phyloP scores from a whole-genome alignment of 2,329 filamentous ascomycete species.

The Colletotrichum sp. region DNA sequence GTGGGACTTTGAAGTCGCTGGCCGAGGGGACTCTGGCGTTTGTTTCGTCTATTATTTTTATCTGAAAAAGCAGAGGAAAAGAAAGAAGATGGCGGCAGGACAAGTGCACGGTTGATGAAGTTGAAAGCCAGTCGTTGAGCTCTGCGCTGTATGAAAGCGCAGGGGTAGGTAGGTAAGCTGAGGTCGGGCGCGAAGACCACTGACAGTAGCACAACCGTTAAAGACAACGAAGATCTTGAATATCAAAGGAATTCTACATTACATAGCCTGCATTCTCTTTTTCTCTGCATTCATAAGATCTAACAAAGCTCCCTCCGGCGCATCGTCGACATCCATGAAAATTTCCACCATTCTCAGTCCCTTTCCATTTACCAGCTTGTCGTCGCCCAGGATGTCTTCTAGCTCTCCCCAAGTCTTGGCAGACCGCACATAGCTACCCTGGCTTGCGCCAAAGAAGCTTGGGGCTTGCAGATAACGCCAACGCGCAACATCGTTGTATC shows the following conservation, averaged over 20 bases:
- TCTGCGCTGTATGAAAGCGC: not conserved
- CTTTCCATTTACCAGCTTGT: slow-evolving; percentile 20
- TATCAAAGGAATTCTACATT: not conserved
- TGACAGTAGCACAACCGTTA: too few relatives aligned
- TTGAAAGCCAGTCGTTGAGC: not conserved
- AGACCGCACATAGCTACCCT: slow-evolving; percentile 30
- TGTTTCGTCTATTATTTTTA: not conserved
- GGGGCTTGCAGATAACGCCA: slow-evolving; percentile 57
- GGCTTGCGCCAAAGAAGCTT: slow-evolving; percentile 48
- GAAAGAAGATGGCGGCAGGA: not conserved
- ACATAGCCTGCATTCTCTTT: not conserved
- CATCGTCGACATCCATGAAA: slow-evolving; percentile 25
- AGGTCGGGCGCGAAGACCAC: too few relatives aligned
- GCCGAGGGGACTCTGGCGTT: not conserved
- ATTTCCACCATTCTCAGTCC: slow-evolving; percentile 37
- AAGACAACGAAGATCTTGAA: not conserved
- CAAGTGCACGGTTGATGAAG: not conserved
- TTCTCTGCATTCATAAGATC: not conserved
- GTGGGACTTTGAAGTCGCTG: not conserved
- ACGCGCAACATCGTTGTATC: slow-evolving; percentile 59
- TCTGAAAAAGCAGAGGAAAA: not conserved
- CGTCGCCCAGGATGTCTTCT: slow-evolving; percentile 32
- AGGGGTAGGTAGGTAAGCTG: too few relatives aligned
- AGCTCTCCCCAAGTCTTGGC: slow-evolving; percentile 51
- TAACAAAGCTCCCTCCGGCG: not conserved